A percentile compares a stretch with the other conserved stretches of the same genome.
phyloP scores from a whole-genome alignment of 1,284 basidiomycete species.

The Apiotrichum brassicae region DNA sequence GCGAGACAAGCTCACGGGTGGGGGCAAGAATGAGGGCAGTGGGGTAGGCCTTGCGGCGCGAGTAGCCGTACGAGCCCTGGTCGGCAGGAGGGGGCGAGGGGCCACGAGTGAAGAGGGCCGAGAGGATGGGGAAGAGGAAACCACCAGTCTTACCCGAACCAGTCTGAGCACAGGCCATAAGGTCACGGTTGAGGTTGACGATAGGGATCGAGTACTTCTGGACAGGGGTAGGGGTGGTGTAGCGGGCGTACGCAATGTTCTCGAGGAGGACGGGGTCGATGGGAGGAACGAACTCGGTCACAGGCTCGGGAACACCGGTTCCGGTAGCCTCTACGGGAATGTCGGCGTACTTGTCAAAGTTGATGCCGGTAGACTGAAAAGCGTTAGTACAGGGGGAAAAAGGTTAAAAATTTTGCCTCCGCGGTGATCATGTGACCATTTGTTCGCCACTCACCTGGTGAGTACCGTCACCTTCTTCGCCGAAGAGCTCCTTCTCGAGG shows the following conservation, averaged over 20 bases:
- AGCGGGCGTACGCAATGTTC: slow-evolving; percentile 89
- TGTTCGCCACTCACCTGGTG: slow-evolving; percentile 43
- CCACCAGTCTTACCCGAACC: slow-evolving; percentile 99
- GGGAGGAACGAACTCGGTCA: slow-evolving; percentile 82
- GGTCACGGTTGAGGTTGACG: slow-evolving; percentile 78
- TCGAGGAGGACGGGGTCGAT: slow-evolving; percentile 89
- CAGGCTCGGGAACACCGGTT: slow-evolving; percentile 87
- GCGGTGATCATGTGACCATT: slow-evolving; percentile 6
- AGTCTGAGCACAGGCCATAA: slow-evolving; percentile 99
- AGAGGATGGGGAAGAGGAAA: slow-evolving; percentile 98
- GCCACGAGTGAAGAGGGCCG: slow-evolving; percentile 81
- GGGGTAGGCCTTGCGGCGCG: slow-evolving; percentile 84
- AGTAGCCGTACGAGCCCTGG: slow-evolving; percentile 53
- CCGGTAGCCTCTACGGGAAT: slow-evolving; percentile 99
- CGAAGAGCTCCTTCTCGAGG: slow-evolving; percentile 93
- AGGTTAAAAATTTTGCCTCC: slow-evolving; percentile 1
- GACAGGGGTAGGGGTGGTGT: slow-evolving; percentile 92
- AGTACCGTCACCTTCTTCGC: slow-evolving; percentile 68
- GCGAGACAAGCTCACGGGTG: slow-evolving; percentile 96
- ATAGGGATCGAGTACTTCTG: slow-evolving; percentile 99
- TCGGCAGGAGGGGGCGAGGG: slow-evolving; percentile 59
- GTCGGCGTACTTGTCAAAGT: slow-evolving; percentile 99
- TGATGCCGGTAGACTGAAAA: slow-evolving; percentile 94
- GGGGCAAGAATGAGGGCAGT: slow-evolving; percentile 94
- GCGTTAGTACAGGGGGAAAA: neutral